Conservation (phyloP, 2,329 filamentous ascomycete species). For the Aspergillus melleus region DNA sequence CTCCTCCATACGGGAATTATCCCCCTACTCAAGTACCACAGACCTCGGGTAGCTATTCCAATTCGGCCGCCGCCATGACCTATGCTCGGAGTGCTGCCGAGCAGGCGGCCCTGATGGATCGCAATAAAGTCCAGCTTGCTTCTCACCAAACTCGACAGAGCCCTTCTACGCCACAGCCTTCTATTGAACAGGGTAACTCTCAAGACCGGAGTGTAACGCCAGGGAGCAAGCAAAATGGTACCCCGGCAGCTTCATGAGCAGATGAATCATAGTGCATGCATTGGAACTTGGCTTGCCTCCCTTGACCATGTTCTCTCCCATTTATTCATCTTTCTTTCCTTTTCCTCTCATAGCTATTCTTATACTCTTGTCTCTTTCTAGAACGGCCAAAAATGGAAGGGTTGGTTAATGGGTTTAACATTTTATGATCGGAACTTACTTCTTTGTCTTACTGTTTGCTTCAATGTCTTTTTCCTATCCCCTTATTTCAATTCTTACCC, state of each 20-base stretch:
- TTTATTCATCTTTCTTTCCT: conserved; percentile 14
- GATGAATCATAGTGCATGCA: not conserved
- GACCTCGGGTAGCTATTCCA: conserved; percentile 33
- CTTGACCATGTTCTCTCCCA: conserved; percentile 11
- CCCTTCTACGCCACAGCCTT: conserved; percentile 36
- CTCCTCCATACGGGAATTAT: conserved; percentile 28
- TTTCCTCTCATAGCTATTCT: conserved; percentile 11
- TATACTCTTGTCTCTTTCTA: conserved; percentile 2
- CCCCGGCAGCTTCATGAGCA: conserved; percentile 26
- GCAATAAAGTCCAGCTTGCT: conserved; percentile 39
- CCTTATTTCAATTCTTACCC: conserved; percentile 7
- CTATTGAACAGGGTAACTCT: conserved; percentile 26
- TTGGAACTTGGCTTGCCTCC: conserved; percentile 12
- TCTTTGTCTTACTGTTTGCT: conserved; percentile 6
- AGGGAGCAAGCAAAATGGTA: conserved; percentile 33
- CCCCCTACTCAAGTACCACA: conserved; percentile 31
- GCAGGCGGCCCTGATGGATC: conserved; percentile 40
- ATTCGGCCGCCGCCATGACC: conserved; percentile 35
- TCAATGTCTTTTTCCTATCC: conserved; percentile 13
- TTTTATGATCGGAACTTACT: conserved; percentile 14
- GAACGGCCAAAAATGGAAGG: conserved; percentile 2
- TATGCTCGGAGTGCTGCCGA: conserved; percentile 42
- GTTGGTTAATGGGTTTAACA: conserved; percentile 6
- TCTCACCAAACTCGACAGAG: conserved; percentile 25
- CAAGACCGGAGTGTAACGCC: conserved; percentile 39